Conservation (phyloP, 805 yeast species). For the Kodamaea lidongshanica region DNA sequence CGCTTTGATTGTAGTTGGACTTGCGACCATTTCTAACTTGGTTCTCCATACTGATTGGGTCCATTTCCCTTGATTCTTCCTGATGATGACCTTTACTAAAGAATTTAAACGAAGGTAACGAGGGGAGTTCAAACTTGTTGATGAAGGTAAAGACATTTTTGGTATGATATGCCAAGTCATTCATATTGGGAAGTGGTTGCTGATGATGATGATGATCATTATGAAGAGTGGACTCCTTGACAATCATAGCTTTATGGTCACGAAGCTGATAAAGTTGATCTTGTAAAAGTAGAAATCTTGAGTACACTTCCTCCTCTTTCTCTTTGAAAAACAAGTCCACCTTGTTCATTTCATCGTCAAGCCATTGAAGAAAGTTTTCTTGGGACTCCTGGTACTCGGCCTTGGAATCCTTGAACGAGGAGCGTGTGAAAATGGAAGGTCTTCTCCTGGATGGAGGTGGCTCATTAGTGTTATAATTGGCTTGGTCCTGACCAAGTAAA, state of each 20-base stretch:
- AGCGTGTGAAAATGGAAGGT: conserved; percentile 18
- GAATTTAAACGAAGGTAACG: conserved; percentile 34
- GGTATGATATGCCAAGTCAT: conserved; percentile 26
- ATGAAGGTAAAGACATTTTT: conserved; percentile 19
- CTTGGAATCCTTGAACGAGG: conserved; percentile 15
- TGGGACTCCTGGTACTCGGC: conserved; percentile 14
- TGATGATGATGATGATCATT: conserved; percentile 8
- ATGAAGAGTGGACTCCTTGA: conserved; percentile 10
- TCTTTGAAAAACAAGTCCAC: conserved; percentile 57
- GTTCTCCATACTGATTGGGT: conserved; percentile 26
- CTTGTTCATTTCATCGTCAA: conserved; percentile 53
- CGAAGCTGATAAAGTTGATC: conserved; percentile 62
- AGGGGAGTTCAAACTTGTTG: conserved; percentile 33
- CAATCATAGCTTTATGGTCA: conserved; percentile 38
- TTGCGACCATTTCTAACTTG: conserved; percentile 30
- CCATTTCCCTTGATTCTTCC: conserved; percentile 3
- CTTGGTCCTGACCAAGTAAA: conserved; percentile 3
- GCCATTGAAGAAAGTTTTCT: conserved; percentile 56
- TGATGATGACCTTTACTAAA: conserved; percentile 10
- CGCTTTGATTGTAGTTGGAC: neutral
- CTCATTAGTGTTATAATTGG: conserved; percentile 4
- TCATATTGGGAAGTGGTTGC: conserved; percentile 17
- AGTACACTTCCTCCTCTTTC: conserved; percentile 54
- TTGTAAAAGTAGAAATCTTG: conserved; percentile 55
- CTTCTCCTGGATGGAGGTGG: conserved; percentile 6